Evolutionary conservation across 2,329 filamentous ascomycete genomes (phyloP).

Genomic region (Sporothrix sp.): DNA sequence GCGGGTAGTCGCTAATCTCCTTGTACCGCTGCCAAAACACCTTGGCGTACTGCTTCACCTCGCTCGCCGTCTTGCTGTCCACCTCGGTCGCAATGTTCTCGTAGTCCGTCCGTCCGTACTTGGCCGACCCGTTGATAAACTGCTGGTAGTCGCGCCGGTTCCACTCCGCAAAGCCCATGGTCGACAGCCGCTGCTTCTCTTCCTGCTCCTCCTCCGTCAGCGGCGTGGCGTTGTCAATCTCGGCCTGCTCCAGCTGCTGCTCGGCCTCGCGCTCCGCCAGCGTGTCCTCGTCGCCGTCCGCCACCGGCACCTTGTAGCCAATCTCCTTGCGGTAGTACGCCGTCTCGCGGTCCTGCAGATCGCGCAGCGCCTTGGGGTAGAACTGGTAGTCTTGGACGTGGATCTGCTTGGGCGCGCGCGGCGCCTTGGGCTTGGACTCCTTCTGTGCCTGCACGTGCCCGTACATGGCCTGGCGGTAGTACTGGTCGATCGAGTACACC

Average conservation of each 20-base stretch:
- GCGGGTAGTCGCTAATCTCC: constrained; percentile 80
- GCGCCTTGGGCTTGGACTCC: constrained; percentile 88
- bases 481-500: constrained; percentile 97
- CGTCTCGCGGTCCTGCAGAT: constrained; percentile 93
- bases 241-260: constrained; percentile 75
- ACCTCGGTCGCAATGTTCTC: constrained; percentile 79
- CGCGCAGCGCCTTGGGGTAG: constrained; percentile 72
- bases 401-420: constrained; percentile 89
- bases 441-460: constrained; percentile 62
- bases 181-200: constrained; percentile 72
- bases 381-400: constrained; percentile 95
- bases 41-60: constrained; percentile 86
- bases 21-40: constrained; percentile 94
- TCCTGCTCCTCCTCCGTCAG: constrained; percentile 82
- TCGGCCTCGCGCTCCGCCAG: constrained; percentile 79
- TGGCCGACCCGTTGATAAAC: constrained; percentile 90
- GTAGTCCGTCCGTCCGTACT: constrained; percentile 80
- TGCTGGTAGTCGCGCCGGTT: constrained; percentile 97
- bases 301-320: constrained; percentile 83
- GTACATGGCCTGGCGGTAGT: constrained; percentile 85
- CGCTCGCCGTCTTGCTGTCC: constrained; percentile 75
- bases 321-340: constrained; percentile 95
- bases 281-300: constrained; percentile 76
- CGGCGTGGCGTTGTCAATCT: constrained; percentile 84
- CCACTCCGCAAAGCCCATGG: constrained; percentile 86